These are phyloP conservation scores for Wallacemonas collosoma DNA, from an alignment of 208 protist species.

Conservation along the genomic window DNA sequence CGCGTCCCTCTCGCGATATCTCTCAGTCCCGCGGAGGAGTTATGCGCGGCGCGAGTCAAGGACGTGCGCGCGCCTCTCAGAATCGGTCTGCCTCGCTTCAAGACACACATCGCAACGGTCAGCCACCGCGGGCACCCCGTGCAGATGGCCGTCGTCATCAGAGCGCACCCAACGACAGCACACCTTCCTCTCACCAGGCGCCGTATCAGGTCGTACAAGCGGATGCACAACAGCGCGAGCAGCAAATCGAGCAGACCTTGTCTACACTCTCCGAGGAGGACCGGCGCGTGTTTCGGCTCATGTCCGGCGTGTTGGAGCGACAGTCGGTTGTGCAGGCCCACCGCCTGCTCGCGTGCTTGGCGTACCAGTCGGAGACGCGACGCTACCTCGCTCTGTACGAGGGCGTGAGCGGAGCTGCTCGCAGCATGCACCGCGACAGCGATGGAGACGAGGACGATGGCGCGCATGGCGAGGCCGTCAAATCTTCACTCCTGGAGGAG, in stretches of 20 bases:
- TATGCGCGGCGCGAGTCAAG: background rate
- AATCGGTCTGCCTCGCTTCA: slow-evolving; percentile 9
- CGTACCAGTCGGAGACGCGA: slow-evolving; percentile 16
- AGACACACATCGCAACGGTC: background rate
- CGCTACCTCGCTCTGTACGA: slow-evolving; percentile 17
- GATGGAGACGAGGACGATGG: slow-evolving; percentile 7
- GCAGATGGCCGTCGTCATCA: background rate
- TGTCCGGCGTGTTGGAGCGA: slow-evolving; percentile 18
- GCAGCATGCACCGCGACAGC: background rate
- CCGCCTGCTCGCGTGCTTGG: slow-evolving; percentile 7
- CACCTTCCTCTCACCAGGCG: background rate
- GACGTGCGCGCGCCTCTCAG: background rate
- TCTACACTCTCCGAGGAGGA: slow-evolving; percentile 16
- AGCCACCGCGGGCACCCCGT: background rate
- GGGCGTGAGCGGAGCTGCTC: background rate
- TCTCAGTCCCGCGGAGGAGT: background rate
- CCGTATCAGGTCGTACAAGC: background rate
- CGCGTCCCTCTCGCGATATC: background rate
- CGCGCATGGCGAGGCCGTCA: background rate
- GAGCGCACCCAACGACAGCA: background rate
- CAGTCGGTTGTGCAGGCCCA: slow-evolving; percentile 11
- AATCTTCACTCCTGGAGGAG: slow-evolving; percentile 1
- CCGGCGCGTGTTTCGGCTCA: slow-evolving; percentile 16
- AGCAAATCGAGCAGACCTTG: slow-evolving; percentile 4
- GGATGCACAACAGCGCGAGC: slow-evolving; percentile 17